These are phyloP conservation scores for Patellifolia procumbens DNA, from an alignment of 179 eudicot genomes.

Conservation along the genomic window DNA sequence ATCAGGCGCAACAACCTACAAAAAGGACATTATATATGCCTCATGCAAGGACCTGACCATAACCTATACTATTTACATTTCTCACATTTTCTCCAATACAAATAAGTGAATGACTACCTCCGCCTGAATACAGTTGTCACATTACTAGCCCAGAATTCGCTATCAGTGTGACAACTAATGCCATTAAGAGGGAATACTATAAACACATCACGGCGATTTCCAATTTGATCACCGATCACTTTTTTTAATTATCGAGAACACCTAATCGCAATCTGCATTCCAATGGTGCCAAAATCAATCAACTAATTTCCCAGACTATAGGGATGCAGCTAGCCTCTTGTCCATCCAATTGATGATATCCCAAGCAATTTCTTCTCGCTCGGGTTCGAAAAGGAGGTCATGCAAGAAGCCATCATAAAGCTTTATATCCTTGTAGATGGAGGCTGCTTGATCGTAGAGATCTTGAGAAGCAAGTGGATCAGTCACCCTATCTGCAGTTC, in stretches of 20 bases:
- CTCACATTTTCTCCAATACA: background rate
- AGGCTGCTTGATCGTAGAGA: constrained; percentile 73
- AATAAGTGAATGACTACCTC: background rate
- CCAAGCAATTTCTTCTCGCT: constrained; percentile 87
- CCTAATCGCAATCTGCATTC: background rate
- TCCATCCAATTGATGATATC: constrained; percentile 94
- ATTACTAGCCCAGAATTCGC: background rate
- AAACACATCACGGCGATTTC: background rate
- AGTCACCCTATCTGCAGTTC: constrained; percentile 88
- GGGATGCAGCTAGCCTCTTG: constrained; percentile 39
- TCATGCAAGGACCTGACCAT: constrained; percentile 13
- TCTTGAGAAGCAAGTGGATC: constrained; percentile 92
- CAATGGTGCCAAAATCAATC: background rate
- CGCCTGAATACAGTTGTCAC: background rate
- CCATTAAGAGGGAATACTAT: background rate
- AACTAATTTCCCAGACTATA: constrained; percentile 8
- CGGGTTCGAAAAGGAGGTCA: constrained; percentile 95
- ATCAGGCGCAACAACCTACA: constrained; percentile 14
- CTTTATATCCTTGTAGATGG: constrained; percentile 78
- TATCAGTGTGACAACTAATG: background rate
- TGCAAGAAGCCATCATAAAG: constrained; percentile 95
- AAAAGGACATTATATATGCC: constrained; percentile 11
- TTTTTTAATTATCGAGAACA: background rate
- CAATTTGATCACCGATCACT: background rate
- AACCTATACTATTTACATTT: constrained; percentile 23